Conservation (phyloP, 1,284 basidiomycete genomes). For the Rhodotorula mucilaginosa region DNA sequence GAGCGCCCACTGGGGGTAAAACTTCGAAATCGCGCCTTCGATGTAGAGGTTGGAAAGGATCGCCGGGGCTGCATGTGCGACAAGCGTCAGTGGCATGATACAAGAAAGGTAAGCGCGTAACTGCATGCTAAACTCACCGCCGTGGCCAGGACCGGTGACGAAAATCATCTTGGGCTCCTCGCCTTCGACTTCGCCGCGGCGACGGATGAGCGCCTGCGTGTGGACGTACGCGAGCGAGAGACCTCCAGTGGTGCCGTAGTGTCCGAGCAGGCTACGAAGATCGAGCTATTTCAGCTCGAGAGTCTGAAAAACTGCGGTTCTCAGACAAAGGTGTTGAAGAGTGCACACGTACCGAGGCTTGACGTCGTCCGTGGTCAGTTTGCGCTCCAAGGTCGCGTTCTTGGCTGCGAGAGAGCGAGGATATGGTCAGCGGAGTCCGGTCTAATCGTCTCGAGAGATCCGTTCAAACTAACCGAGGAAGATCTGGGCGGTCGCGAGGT, state of each 20-base stretch:
- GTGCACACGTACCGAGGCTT: constrained; percentile 35
- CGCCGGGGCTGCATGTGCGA: too few species aligned
- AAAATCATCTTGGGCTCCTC: constrained; percentile 41
- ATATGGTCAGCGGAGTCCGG: background rate
- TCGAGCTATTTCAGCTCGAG: background rate
- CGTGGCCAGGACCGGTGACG: constrained; percentile 46
- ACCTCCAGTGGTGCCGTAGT: constrained; percentile 60
- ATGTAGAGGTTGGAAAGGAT: constrained; percentile 76
- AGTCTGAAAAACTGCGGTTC: too few species aligned
- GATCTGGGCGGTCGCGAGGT: constrained; percentile 55
- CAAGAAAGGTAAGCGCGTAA: too few species aligned
- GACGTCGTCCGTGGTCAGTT: constrained; percentile 42
- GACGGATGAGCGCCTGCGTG: constrained; percentile 65
- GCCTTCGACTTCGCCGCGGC: constrained; percentile 36
- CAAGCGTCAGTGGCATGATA: too few species aligned
- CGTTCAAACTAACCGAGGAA: constrained; percentile 58
- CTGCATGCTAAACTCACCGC: too few species aligned
- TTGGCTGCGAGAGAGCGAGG: constrained; percentile 45
- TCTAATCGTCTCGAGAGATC: background rate
- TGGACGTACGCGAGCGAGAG: constrained; percentile 76
- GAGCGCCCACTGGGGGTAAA: constrained; percentile 69
- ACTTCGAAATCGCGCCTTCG: constrained; percentile 70
- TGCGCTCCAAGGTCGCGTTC: constrained; percentile 58
- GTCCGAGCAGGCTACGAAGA: constrained; percentile 59
- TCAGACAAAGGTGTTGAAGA: background rate